Base-by-base conservation (phyloP, 345 rosid genomes). In the Aquilaria yunnanensis region DNA sequence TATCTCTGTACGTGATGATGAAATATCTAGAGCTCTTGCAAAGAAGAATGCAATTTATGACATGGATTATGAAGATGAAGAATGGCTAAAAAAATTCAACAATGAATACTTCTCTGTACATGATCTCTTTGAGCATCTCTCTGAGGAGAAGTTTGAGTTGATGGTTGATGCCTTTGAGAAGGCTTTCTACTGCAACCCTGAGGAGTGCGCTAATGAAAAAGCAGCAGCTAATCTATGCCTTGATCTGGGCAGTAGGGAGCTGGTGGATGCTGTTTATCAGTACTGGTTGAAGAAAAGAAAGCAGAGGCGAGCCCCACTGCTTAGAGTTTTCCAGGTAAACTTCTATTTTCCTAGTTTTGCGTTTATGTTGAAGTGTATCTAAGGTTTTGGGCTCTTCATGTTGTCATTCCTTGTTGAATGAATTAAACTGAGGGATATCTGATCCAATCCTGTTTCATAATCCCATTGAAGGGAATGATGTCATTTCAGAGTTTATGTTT, bases 31-130 rank as follows among this genome's bases (percentile, higher is more conserved):
- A 77, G 90, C 89, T 63, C 53, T 95, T 80, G 77, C 82, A 9
- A 84, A 71, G 70, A 84, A 71, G 67, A 64, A 68, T 32, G 89
- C 94, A 46, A 81, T 62, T 57, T 91, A 95, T 69, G 99, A 95
- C 74, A 80, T 91, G 91, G 98, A 95, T 69, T 84, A 83, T 57
- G 98, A 89, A 75, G 99, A 95, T 77, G 96, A 87, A 71, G 85
- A 76, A 59, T 95, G 99, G 99, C 77, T 95, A 13, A 72, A 67
- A 61, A 81, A 74, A 43, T 78, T 80, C 62, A 95, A 89, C 67
- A n/a, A 3, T 32, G 83, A 68, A 33, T 48, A 62, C 59, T 69
- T 59, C 29, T 47, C 51, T 11, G 82, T 66, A 64, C 66, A 65
- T 70, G 75, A 70, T 46, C 67, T 33, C 11, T 47, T 23, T 33